Evolutionary conservation across 2,329 filamentous ascomycete genomes (phyloP), one percentile per base, ranked within the genome.

Genomic region (Penicillium janthinellum): DNA sequence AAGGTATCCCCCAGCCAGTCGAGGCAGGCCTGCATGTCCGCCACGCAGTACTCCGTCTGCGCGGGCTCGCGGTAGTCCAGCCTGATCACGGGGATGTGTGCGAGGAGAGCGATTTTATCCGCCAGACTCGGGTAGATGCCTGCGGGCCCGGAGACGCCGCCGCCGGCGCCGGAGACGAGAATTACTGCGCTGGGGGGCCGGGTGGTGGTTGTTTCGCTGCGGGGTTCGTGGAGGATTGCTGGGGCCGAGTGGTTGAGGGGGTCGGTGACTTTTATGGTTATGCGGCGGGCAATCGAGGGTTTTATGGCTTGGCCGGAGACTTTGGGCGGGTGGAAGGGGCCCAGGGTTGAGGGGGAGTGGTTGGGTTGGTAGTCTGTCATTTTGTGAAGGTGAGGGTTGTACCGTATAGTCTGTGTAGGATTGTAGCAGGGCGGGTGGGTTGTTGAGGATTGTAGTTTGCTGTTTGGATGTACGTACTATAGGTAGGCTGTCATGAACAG

Each of bases 141-240:
- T 5, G 70, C 73, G 2, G 79, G 78, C 1, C 77, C 77, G n/a
- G 69, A 73, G 12, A 77, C 71, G n/a, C 75, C 75, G 45, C 77
- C 75, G 1, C 75, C 73, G 17, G 76, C 73, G 37, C 73, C 71
- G 22, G 71, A 73, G 28, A 74, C 64, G 8, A 75, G 59, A 22
- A 75, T 67, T 0, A 70, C 72, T 1, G 71, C 73, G 1, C 71
- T 57, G 1, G 47, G 55, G 14, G 63, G 39, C 1, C 55, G 42
- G 1, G 62, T 31, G 3, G 39, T 50, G 4, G 59, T 51, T 51
- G 62, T 57, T 57, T 72, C 72, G 44, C 68, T 62, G n/a, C 63
- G 67, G 2, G 73, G 73, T 35, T 74, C 64, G 61, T 76, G 75
- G 8, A 76, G 64, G 56, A 76, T 69, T 15, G 67, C 68, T 15